Base-by-base conservation (phyloP, 768 basidiomycete species). In the Cystoderma amianthinum region DNA sequence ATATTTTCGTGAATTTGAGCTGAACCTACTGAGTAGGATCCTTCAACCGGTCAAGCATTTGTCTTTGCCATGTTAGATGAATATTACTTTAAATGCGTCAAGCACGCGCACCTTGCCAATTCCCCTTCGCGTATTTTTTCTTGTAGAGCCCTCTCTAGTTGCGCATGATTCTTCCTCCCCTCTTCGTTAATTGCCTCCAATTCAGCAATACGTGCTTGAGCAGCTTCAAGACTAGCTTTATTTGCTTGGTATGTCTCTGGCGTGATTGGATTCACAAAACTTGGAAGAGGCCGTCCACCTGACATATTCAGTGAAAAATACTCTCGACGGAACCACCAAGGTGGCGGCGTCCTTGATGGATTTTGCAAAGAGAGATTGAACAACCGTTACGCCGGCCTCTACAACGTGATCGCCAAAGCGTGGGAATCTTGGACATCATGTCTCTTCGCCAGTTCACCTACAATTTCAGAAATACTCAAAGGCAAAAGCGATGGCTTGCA, bases 401-500 rank as follows among this genome's bases (percentile, higher is more conserved):
- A n/a, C n/a, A n/a, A n/a, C n/a, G n/a, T 19, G 17, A 44, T 23
- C 41, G 19, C 17, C 38, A 9, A 5, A 15, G 18, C 38, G 41
- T 45, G 40, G 52, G 32, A 48, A 56, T 46, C 24, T 35, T 37
- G 12, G 32, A 33, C 38, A 5, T 46, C 39, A 60, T 58, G 58
- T 47, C 46, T 47, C 46, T 61, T 38, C 39, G 44, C 15, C 38
- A 50, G 44, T 36, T 37, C 55, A n/a, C n/a, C n/a, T n/a, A n/a
- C n/a, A n/a, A 20, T 40, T 43, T 47, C 51, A 21, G 21, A 41
- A 35, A 41, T 36, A 43, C 54, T 25, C 43, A 40, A 21, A 19
- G 30, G 20, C 44, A 55, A 33, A 48, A 49, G 39, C 73, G 77
- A 34, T 47, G 63, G 22, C 72, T 73, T 40, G 74, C 80, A 13